phyloP scores from a whole-genome alignment of 73 alveolate species.

The Paramecium primaurelia region DNA sequence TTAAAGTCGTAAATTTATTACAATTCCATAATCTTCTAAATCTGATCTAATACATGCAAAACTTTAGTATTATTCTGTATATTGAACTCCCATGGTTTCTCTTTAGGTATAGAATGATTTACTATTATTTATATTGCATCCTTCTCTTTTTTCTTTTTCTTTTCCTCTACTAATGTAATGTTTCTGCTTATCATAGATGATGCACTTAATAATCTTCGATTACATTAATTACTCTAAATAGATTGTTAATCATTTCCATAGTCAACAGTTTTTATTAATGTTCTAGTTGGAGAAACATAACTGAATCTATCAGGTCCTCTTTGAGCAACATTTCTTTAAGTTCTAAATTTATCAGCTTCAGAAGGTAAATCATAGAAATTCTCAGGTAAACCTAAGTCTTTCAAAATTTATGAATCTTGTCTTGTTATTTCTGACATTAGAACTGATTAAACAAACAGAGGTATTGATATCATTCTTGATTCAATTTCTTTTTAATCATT shows the following conservation, averaged over 20 bases:
- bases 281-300: constrained; percentile 21
- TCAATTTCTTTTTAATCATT: constrained; percentile 13
- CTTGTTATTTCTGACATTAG: background rate
- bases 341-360: background rate
- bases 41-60: background rate
- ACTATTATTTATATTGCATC: background rate
- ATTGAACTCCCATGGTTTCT: background rate
- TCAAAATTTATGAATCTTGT: background rate
- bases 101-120: background rate
- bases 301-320: background rate
- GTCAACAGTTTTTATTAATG: background rate
- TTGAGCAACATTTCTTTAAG: background rate
- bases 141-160: background rate
- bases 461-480: background rate
- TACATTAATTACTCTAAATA: background rate
- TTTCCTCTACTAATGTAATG: background rate
- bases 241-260: background rate
- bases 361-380: constrained; percentile 19
- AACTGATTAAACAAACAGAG: background rate
- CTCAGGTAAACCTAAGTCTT: background rate
- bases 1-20: background rate
- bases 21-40: background rate
- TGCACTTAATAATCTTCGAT: background rate
- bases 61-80: background rate
- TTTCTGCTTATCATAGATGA: background rate